phyloP scores from a whole-genome alignment of 495 filamentous ascomycete species.

The Penicillium riverlandense region DNA sequence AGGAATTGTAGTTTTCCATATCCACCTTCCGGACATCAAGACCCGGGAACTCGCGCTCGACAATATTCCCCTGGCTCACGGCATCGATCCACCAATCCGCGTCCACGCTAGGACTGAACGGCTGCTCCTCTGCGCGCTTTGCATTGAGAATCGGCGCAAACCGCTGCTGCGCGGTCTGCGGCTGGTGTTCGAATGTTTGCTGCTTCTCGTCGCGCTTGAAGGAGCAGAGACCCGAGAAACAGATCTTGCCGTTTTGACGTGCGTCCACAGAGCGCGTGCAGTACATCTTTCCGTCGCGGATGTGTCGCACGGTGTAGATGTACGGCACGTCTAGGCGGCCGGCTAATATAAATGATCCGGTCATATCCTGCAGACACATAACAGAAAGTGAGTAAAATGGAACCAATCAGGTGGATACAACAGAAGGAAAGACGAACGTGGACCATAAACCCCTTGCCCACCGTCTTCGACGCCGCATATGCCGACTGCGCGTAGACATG shows the following conservation, averaged over 20 bases:
- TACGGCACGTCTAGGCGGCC: conserved; percentile 50
- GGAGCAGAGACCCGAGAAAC: conserved; percentile 54
- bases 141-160: conserved; percentile 30
- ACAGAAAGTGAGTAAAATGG: neutral
- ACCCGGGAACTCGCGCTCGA: conserved; percentile 47
- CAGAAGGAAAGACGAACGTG: conserved; percentile 42
- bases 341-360: conserved; percentile 58
- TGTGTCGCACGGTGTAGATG: conserved; percentile 47
- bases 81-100: conserved; percentile 36
- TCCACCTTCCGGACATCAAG: conserved; percentile 58
- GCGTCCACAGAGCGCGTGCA: conserved; percentile 53
- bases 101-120: conserved; percentile 35
- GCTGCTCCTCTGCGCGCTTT: conserved; percentile 32
- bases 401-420: neutral
- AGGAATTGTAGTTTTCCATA: conserved; percentile 48
- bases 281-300: conserved; percentile 51
- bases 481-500: conserved; percentile 63
- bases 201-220: conserved; percentile 48
- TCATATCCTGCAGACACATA: conserved; percentile 44
- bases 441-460: conserved; percentile 45
- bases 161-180: conserved; percentile 23
- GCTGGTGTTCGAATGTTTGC: conserved; percentile 31
- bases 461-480: conserved; percentile 51
- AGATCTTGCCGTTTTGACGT: conserved; percentile 37
- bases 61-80: conserved; percentile 14